Evolutionary conservation across 441 rosid genomes (phyloP), one percentile per base, ranked within the genome.

Genomic region (Hypseocharis bilobata): DNA sequence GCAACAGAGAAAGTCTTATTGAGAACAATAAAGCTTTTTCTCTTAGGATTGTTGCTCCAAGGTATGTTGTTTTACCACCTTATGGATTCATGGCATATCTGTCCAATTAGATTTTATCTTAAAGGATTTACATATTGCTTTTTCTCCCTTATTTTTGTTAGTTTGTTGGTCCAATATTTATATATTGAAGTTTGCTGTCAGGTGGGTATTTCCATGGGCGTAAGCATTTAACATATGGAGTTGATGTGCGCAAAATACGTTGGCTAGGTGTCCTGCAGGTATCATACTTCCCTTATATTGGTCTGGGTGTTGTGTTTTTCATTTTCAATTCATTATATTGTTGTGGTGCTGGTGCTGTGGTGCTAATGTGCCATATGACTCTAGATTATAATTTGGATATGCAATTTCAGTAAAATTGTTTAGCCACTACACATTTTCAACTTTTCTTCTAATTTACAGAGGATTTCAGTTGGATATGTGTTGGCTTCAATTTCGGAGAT

Each of bases 161-260:
- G 14, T 30, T 59, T 29, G 11, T 13, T 60, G 1, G 64, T 10
- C 38, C 25, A 30, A 55, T 30, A 26, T 52, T 32, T 25, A 56
- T 25, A 27, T 23, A 6, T 65, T 17, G 27, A 28, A 28, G 19
- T 49, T 64, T 55, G 36, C 17, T 25, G 25, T 1, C 11, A 83
- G 86, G 85, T 71, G 86, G 89, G 59, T 83, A 81, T 70, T 81
- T 85, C 72, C 89, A 83, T 75, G 86, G 86, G 44, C 80, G 81
- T 58, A 51, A 72, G 29, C 34, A 77, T 66, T 77, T 81, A 54
- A 78, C 84, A 17, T 85, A 81, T 74, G 89, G 86, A 68, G 81
- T 85, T 68, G 85, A 81, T 76, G 68, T 85, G 72, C 66, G 58
- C 67, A 76, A 74, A 66, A 79, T 85, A 62, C 84, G 89, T 25